phyloP scores from a whole-genome alignment of 352 stramenopile species.

The Aphanomyces invadans region DNA sequence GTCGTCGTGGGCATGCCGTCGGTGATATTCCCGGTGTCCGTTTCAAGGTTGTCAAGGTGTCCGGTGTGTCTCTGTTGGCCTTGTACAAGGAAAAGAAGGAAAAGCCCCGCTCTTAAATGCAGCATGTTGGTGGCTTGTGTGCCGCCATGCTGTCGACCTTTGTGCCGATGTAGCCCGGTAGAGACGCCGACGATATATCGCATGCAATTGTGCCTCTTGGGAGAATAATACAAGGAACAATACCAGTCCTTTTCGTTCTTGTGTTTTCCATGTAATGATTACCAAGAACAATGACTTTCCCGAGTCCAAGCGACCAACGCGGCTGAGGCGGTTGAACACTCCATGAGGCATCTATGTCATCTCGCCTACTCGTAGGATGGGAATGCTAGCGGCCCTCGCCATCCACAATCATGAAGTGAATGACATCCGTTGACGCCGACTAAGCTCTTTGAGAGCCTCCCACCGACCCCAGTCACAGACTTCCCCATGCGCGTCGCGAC shows the following conservation, averaged over 20 bases:
- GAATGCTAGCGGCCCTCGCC: too few species aligned
- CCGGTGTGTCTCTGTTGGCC: slow-evolving; percentile 96
- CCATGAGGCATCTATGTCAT: too few species aligned
- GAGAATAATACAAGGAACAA: slow-evolving; percentile 21
- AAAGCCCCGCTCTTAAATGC: slow-evolving; percentile 96
- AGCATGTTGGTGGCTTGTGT: neutral
- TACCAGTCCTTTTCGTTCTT: neutral
- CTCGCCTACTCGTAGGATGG: too few species aligned
- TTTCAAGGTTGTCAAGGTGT: slow-evolving; percentile 99
- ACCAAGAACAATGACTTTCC: neutral
- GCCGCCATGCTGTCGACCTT: neutral
- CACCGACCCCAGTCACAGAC: too few species aligned
- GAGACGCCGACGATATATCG: neutral
- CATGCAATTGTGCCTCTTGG: slow-evolving; percentile 13
- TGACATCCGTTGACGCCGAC: too few species aligned
- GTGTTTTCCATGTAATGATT: neutral
- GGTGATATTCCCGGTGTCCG: slow-evolving; percentile 99
- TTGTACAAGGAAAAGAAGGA: slow-evolving; percentile 99
- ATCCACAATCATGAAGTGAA: too few species aligned
- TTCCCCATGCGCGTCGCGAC: too few species aligned
- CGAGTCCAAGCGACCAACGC: too few species aligned
- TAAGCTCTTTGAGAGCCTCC: too few species aligned
- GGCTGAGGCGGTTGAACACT: too few species aligned
- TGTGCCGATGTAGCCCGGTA: neutral
- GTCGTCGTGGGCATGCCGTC: slow-evolving; percentile 98